Base-by-base conservation (phyloP, 805 yeast genomes). In the Candida peoriensis region DNA sequence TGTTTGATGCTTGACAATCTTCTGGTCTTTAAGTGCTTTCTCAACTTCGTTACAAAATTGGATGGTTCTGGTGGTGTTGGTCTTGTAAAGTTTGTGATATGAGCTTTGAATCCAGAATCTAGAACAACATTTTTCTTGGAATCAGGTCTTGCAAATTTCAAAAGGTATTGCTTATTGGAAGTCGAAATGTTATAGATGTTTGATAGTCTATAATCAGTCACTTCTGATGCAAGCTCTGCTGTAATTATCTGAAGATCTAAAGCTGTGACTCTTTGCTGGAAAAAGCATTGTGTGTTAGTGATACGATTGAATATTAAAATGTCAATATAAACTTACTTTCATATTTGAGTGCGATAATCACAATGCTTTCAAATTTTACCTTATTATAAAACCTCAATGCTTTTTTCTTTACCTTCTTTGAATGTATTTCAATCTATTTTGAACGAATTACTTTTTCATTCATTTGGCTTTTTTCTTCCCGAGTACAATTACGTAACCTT, bases 211-310 rank as follows among this genome's bases (percentile, higher is more conserved):
- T 78, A 80, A 34, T 80, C 78, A 41, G 72, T 66, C 22, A 89
- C 47, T 30, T 70, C 62, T 7, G 61, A 50, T 34, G 68, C 69
- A 28, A 89, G 68, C 57, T 90, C 97, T 15, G 69, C 61, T 1
- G 81, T 68, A 20, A 89, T 60, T 34, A 87, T 64, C 54, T 78
- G 81, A 29, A 90, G 68, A 58, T 90, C 97, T 38, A 90, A 64
- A 2, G 95, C 80, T 6, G 89, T 80, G 37, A 88, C 74, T 62
- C 97, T 72, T 70, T 90, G 97, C 79, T 89, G 29, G n/a, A n/a
- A n/a, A n/a, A n/a, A n/a, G n/a, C n/a, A n/a, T n/a, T 9, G 17
- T 13, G 10, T 10, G 23, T 24, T 24, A 23, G 23, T 36, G 20
- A 22, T 30, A 18, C 6, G 3, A n/a, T n/a, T n/a, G n/a, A n/a